Evolutionary conservation across 176 grass and related monocot species (phyloP).

Genomic region (Carex parvula): DNA sequence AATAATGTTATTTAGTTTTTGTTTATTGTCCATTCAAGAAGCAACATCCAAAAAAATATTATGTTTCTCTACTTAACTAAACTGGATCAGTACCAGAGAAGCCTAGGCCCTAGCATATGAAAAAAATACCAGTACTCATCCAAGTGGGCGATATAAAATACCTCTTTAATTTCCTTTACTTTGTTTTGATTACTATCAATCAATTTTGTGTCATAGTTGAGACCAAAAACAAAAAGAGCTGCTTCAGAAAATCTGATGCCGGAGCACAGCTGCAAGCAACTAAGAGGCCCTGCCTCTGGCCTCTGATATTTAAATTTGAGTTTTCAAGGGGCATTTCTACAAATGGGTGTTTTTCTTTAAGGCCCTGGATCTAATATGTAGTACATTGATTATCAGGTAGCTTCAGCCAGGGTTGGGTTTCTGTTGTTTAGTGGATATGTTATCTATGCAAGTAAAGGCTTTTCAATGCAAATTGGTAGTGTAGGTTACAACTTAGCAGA

Average conservation of each 20-base stretch:
- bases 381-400: not conserved
- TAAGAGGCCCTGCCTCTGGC: conserved; percentile 25
- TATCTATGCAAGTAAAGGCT: conserved; percentile 7
- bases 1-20: not conserved
- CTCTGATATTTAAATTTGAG: conserved; percentile 30
- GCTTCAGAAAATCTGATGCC: conserved; percentile 40
- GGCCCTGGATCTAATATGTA: not conserved
- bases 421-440: not conserved
- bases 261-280: conserved; percentile 58
- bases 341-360: not conserved
- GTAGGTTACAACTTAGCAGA: not conserved
- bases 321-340: conserved; percentile 4
- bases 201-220: conserved; percentile 34
- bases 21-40: not conserved
- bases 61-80: not conserved
- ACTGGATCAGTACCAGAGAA: not conserved
- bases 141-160: not conserved
- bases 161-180: not conserved
- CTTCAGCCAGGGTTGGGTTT: not conserved
- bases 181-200: not conserved
- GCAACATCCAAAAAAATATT: not conserved
- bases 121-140: not conserved
- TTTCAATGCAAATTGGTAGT: not conserved
- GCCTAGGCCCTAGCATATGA: not conserved
- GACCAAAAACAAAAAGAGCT: conserved; percentile 78